Conservation (phyloP, 2,329 filamentous ascomycete genomes). For the Bipolaris oryzae region DNA sequence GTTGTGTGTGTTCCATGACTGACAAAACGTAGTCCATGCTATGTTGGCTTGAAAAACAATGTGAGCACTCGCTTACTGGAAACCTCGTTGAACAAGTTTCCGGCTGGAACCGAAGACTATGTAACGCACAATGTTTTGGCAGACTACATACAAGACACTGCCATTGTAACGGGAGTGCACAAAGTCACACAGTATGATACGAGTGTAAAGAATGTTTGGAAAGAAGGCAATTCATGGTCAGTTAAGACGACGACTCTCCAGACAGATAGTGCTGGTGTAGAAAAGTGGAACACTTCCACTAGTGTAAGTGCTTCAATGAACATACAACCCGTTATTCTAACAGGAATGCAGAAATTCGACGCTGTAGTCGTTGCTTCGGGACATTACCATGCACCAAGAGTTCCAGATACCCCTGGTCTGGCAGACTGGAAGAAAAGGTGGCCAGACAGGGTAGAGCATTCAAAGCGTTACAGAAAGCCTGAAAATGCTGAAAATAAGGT, state of each 20-base stretch:
- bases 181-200: constrained; percentile 62
- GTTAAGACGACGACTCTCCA: constrained; percentile 57
- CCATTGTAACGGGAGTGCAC: constrained; percentile 58
- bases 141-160: constrained; percentile 67
- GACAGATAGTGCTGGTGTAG: constrained; percentile 14
- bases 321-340: not conserved
- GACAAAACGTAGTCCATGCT: constrained; percentile 54
- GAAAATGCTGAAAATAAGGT: constrained; percentile 58
- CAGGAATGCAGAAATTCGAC: constrained; percentile 51
- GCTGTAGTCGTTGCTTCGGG: constrained; percentile 61
- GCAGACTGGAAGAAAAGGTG: constrained; percentile 54
- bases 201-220: constrained; percentile 61
- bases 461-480: constrained; percentile 58
- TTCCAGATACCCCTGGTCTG: constrained; percentile 58
- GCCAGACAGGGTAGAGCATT: constrained; percentile 56
- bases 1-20: constrained; percentile 1
- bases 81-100: constrained; percentile 61
- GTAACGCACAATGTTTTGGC: constrained; percentile 63
- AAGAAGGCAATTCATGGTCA: constrained; percentile 58
- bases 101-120: constrained; percentile 63
- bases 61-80: constrained; percentile 59
- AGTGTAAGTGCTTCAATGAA: not conserved
- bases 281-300: constrained; percentile 9
- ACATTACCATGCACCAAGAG: constrained; percentile 59
- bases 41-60: constrained; percentile 60